phyloP scores from a whole-genome alignment of 441 rosid species.

The Syzygium syzygioides region DNA sequence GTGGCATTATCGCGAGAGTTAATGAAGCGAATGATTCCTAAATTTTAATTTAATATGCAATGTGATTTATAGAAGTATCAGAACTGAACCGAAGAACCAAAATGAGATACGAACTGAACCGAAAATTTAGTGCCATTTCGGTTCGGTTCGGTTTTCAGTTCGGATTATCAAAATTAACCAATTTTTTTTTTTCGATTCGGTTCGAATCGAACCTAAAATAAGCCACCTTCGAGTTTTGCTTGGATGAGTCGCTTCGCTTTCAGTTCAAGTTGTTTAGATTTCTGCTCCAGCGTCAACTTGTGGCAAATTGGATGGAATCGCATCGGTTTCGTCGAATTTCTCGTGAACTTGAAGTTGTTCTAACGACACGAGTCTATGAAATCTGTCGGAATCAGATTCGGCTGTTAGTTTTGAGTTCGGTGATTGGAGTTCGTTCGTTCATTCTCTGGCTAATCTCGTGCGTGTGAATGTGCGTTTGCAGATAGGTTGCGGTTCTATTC shows the following conservation, averaged over 20 bases:
- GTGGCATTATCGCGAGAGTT: neutral
- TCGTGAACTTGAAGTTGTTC: neutral
- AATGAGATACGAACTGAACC: too few relatives aligned
- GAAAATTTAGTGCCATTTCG: too few relatives aligned
- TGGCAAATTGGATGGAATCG: neutral
- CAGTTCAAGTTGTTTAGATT: neutral
- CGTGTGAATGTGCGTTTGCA: neutral
- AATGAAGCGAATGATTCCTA: rapidly evolving
- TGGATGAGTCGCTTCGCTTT: neutral
- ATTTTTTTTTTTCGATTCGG: too few relatives aligned
- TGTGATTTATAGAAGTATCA: too few relatives aligned
- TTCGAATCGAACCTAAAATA: too few relatives aligned
- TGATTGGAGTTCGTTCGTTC: neutral
- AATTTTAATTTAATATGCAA: too few relatives aligned
- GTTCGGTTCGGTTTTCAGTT: too few relatives aligned
- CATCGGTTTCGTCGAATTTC: neutral
- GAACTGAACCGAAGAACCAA: too few relatives aligned
- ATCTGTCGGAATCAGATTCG: neutral
- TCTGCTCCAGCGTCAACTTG: neutral
- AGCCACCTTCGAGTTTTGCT: neutral
- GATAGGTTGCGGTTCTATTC: conserved; percentile 38
- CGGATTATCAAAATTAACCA: too few relatives aligned
- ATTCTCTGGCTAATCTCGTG: neutral
- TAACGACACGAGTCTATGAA: neutral
- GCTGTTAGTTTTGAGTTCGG: neutral